Evolutionary conservation across 2,329 filamentous ascomycete genomes (phyloP).

Genomic region (Tothia fuscella): DNA sequence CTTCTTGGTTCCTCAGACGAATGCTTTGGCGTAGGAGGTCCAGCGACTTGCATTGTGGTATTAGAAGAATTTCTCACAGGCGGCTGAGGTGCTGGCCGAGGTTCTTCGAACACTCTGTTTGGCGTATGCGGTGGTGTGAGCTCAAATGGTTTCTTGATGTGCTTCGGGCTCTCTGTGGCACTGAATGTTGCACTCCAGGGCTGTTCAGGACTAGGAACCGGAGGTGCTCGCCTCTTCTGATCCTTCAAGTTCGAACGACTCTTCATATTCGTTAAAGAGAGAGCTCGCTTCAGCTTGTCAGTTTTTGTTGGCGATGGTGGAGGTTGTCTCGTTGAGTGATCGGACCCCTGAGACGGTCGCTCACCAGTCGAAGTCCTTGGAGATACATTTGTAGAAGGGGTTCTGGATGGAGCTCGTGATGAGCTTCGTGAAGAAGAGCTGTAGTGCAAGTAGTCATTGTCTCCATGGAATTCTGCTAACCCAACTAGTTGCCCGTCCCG

Average conservation of each 20-base stretch:
- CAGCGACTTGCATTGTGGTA: neutral
- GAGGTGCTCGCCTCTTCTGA: neutral
- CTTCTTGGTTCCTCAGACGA: neutral
- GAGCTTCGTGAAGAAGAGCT: slow-evolving; percentile 3
- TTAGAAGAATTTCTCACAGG: neutral
- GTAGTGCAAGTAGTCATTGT: slow-evolving; percentile 1
- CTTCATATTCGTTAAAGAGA: neutral
- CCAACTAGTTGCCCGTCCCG: neutral
- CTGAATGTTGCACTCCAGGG: neutral
- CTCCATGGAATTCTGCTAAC: slow-evolving; percentile 2
- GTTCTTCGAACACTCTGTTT: neutral
- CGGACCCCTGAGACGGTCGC: neutral
- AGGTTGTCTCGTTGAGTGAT: neutral
- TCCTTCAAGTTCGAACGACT: neutral
- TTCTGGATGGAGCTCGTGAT: neutral
- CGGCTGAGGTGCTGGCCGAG: neutral
- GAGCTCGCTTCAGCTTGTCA: slow-evolving; percentile 6
- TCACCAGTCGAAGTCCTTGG: neutral
- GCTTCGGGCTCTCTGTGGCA: neutral
- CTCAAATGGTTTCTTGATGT: neutral
- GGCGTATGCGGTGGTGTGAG: neutral
- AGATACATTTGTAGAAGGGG: neutral
- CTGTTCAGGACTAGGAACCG: neutral
- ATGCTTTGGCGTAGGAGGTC: neutral
- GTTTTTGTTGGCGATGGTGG: neutral